Base-by-base conservation (phyloP, 148 eudicot species). In the Spergularia marina region DNA sequence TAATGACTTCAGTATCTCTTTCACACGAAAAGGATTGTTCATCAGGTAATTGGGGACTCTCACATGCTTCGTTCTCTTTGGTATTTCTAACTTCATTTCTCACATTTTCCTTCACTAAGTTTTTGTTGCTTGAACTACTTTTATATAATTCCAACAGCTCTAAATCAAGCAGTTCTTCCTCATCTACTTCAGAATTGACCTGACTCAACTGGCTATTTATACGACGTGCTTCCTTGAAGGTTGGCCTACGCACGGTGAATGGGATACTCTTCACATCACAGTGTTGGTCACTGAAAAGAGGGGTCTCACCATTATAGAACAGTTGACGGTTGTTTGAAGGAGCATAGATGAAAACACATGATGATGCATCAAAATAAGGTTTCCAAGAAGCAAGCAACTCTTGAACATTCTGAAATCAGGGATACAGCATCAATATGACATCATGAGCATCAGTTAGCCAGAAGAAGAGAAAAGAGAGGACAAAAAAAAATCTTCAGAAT, bases 371-470 rank as follows among this genome's bases (percentile, higher is more conserved):
- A 84, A 94, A 90, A 84, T 87, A 88, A 79, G 93, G 83, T 83
- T 90, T 94, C 98, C 98, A 94, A 53, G 88, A 81, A 78, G 84
- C 81, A 72, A 94, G 85, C 74, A 94, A 78, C 71, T 91, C 98
- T 79, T 88, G 91, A 78, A 94, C 86, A 76, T 91, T 91, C 97
- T 93, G 78, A 73, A 62, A 68, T 78, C 74, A 61, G 51, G 68
- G 0, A 63, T 74, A 36, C 12, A 53, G 51, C 75, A 41, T 75
- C 68, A 64, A 36, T 34, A 67, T 23, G 70, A 75, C 25, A 65
- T 74, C 65, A 63, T 4, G 36, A 56, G 54, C 7, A 64, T 51
- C 20, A 52, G 71, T n/a, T 16, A 17, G 12, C 60, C 34, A 57
- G 14, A 8, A 44, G 49, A 41, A 16, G 15, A 66, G 5, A 15